Evolutionary conservation across 2,329 filamentous ascomycete species (phyloP).

Genomic region (Lecanicillium sp.): DNA sequence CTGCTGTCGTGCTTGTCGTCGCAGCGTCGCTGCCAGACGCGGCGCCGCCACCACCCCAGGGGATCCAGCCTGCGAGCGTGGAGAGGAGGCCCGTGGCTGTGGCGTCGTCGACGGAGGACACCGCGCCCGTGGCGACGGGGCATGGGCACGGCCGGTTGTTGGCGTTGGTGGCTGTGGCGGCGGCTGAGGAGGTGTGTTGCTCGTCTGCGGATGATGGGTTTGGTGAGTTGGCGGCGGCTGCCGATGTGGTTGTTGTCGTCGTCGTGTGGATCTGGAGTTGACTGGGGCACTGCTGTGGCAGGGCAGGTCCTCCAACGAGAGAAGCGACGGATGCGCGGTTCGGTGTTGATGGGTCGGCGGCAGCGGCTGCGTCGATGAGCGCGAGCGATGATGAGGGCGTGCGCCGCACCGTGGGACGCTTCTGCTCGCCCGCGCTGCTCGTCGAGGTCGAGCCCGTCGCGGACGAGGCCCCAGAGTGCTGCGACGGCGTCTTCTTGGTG

Average conservation of each 20-base stretch:
- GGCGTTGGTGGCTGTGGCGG: neutral
- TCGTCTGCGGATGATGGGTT: no score
- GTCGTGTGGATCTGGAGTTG: conserved; percentile 41
- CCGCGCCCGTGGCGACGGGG: conserved; percentile 5
- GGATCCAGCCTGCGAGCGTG: conserved; percentile 14
- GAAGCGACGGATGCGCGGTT: neutral
- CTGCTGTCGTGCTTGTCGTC: conserved; percentile 16
- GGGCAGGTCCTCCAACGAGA: conserved; percentile 50
- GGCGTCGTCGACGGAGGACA: conserved; percentile 6
- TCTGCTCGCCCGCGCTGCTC: conserved; percentile 18
- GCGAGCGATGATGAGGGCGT: conserved; percentile 28
- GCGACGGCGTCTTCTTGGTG: conserved; percentile 31
- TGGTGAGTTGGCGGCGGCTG: neutral
- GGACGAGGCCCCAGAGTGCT: no score
- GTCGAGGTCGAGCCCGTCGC: no score
- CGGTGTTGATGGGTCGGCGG: neutral
- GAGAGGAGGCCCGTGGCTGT: conserved; percentile 13
- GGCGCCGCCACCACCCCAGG: conserved; percentile 11
- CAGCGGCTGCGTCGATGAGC: conserved; percentile 26
- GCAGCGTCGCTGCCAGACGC: conserved; percentile 20
- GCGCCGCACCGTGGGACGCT: conserved; percentile 20
- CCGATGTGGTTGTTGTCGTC: conserved; percentile 15
- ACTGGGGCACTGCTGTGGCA: conserved; percentile 49
- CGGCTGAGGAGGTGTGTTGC: no score
- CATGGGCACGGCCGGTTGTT: conserved; percentile 15